A percentile compares a stretch with the other conserved stretches of the same genome.
These are phyloP conservation scores for Nectriaceae sp. DNA, from an alignment of 2,329 filamentous ascomycete species.

Conservation along the genomic window DNA sequence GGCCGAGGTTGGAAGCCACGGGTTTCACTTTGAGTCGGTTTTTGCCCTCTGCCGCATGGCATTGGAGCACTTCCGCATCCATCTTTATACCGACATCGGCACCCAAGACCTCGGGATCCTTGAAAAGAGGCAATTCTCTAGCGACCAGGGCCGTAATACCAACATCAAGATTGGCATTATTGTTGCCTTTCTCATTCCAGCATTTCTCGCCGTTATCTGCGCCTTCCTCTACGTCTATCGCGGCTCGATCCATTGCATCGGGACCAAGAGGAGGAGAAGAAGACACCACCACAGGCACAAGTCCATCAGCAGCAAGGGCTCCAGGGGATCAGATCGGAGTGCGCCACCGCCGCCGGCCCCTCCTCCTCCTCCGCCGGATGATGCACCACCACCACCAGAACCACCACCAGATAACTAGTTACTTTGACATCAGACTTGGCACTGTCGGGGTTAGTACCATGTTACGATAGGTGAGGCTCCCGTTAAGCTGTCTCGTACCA, in stretches of 20 bases:
- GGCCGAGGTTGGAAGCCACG: conserved; percentile 14
- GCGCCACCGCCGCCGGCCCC: conserved; percentile 11
- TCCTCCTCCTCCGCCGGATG: conserved; percentile 9
- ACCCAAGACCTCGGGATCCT: background rate
- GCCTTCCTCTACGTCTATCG: conserved; percentile 45
- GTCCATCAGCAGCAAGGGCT: conserved; percentile 32
- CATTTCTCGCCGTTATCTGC: conserved; percentile 39
- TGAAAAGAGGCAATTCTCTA: conserved; percentile 28
- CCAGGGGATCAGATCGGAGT: conserved; percentile 29
- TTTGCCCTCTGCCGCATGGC: conserved; percentile 5
- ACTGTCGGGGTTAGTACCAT: too few relatives aligned
- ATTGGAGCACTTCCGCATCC: conserved; percentile 8
- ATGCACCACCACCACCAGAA: conserved; percentile 8
- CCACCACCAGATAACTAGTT: conserved; percentile 19
- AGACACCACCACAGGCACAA: conserved; percentile 22
- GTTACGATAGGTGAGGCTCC: too few relatives aligned
- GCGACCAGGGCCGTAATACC: conserved; percentile 31
- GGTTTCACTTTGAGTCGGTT: conserved; percentile 1
- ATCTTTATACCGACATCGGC: background rate
- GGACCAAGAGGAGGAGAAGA: conserved; percentile 25
- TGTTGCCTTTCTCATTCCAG: conserved; percentile 42
- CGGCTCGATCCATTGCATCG: conserved; percentile 37
- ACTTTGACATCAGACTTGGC: too few relatives aligned
- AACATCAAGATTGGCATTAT: conserved; percentile 46
- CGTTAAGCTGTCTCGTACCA: too few relatives aligned